Evolutionary conservation across 805 yeast genomes (phyloP), one percentile per base, ranked within the genome.

Genomic region (Lipomyces spencermartinsiae): DNA sequence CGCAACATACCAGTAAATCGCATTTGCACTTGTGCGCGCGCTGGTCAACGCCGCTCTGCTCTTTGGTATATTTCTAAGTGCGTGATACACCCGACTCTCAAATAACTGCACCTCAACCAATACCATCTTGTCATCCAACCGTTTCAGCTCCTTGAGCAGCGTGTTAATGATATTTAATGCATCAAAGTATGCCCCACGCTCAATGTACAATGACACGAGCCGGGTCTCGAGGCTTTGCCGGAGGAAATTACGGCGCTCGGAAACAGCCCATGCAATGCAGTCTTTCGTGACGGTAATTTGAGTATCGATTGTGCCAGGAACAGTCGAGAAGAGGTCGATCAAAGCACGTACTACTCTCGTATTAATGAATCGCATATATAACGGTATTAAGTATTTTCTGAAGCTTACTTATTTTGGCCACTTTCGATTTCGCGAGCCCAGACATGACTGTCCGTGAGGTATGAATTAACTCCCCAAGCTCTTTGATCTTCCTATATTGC

Each of bases 21-120:
- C 86, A 78, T 95, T 96, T n/a, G 99, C 99, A 2, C 97, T 90
- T 0, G 99, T 95, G 79, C 98, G 87, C 1, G 99, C 97, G 59
- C 97, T 89, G 1, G 98, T 93, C 74, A 95, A 83, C 1, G 97
- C 89, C 7, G 98, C 98, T 75, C 91, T 87, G 4, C 97, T 86
- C 80, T 94, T 95, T 4, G 97, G 90, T 75, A 91, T 85, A 78
- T 95, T 95, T 78, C 97, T 87, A 74, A 95, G 83, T 34, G 97
- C 93, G 78, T 93, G 97, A 78, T 90, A 95, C 54, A 92, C 92
- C 76, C 92, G 89, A 25, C 95, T 85, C 78, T 95, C 98, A 71
- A 95, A 85, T 72, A 95, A 82, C 80, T 95, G 98, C 49, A 95
- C 97, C 78, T 95, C 99, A 14, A 95, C 97, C 63, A 95, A 85